phyloP scores from a whole-genome alignment of 1,284 basidiomycete genomes.

The Xerocomus alliaceus region DNA sequence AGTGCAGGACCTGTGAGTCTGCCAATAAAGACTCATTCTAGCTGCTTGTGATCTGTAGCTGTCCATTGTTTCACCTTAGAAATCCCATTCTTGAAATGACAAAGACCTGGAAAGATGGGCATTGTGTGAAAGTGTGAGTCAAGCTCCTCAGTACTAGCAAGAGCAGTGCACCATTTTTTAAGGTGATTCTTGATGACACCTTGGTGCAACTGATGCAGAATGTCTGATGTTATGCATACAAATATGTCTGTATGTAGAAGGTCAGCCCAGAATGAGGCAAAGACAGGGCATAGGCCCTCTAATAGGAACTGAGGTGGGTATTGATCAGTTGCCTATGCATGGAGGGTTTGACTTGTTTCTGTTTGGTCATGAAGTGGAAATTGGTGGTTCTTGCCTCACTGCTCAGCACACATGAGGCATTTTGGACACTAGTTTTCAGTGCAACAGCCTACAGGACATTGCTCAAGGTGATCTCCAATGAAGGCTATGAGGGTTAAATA shows the following conservation, averaged over 20 bases:
- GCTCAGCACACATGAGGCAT: not conserved
- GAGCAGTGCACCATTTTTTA: not conserved
- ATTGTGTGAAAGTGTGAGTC: not conserved
- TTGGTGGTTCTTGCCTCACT: not conserved
- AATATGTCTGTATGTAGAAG: not conserved
- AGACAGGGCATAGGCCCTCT: not conserved
- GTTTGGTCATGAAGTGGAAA: not conserved
- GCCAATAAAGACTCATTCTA: not conserved
- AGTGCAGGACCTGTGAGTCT: not conserved
- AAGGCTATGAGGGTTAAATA: not conserved
- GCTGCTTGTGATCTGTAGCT: not conserved
- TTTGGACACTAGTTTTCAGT: not conserved
- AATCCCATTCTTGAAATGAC: not conserved
- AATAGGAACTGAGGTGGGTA: not conserved
- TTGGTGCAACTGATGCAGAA: not conserved
- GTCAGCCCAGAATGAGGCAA: not conserved
- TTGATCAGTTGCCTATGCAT: not conserved
- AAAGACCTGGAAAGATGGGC: not conserved
- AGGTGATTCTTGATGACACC: not conserved
- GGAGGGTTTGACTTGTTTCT: not conserved
- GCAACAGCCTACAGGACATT: not conserved
- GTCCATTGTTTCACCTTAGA: not conserved
- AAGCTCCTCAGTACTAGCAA: not conserved
- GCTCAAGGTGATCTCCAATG: not conserved
- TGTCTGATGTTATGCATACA: not conserved